Percentiles rank a stretch among this genome's conserved stretches.
These are phyloP conservation scores for Mantamonas sphyraenae DNA, from an alignment of 78 protist species.

Conservation along the genomic window DNA sequence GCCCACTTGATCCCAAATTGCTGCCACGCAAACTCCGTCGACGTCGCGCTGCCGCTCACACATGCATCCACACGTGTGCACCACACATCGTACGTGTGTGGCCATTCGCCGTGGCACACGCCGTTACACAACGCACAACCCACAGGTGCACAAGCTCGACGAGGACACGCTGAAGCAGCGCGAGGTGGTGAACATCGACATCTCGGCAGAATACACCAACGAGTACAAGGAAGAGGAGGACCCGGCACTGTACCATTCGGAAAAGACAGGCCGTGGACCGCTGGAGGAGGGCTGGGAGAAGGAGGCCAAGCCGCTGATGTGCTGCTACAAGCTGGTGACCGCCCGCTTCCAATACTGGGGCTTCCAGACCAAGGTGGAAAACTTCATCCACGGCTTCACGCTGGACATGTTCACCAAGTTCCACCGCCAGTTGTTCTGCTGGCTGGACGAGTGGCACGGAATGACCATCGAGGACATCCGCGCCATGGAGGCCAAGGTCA, in stretches of 20 bases:
- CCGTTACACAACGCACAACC: too few species aligned
- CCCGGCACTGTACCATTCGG: conserved; percentile 47
- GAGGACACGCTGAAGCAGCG: conserved; percentile 23
- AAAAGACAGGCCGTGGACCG: conserved; percentile 70
- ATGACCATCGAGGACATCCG: conserved; percentile 60
- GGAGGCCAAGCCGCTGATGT: conserved; percentile 42
- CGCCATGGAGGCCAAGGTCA: conserved; percentile 42
- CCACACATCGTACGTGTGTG: too few species aligned
- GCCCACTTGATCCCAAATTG: too few species aligned
- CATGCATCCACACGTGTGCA: background rate
- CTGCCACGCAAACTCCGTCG: too few species aligned
- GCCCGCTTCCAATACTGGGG: conserved; percentile 71
- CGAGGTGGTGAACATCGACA: conserved; percentile 51
- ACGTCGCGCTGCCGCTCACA: too few species aligned
- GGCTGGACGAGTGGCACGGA: conserved; percentile 75
- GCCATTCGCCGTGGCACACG: too few species aligned
- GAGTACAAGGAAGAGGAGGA: conserved; percentile 66
- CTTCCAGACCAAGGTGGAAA: conserved; percentile 60
- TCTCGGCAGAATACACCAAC: conserved; percentile 30
- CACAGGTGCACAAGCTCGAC: too few species aligned
- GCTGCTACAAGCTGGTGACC: conserved; percentile 62
- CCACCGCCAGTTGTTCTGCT: conserved; percentile 72
- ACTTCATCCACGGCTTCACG: conserved; percentile 31
- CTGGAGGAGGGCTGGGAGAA: conserved; percentile 46
- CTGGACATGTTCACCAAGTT: background rate